Percentiles rank a stretch among this genome's conserved stretches.
These are phyloP conservation scores for Aureobasidium zeae DNA, from an alignment of 2,329 filamentous ascomycete species.

Conservation along the genomic window DNA sequence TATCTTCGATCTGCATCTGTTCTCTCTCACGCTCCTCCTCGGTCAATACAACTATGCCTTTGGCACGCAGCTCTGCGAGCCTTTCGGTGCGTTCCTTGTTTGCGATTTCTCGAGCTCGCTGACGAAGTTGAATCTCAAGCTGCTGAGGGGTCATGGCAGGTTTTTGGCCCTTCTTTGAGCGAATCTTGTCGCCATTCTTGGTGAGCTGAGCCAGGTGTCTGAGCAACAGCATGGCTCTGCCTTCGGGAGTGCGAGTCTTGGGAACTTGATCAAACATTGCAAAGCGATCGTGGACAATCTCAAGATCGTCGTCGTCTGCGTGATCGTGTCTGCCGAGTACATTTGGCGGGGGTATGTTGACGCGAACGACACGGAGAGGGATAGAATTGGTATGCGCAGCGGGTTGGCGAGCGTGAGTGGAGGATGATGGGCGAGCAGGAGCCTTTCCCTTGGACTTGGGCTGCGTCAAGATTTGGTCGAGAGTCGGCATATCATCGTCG, in stretches of 20 bases:
- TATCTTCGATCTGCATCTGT: conserved; percentile 74
- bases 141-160: conserved; percentile 58
- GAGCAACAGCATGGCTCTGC: conserved; percentile 27
- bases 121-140: conserved; percentile 58
- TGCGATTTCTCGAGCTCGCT: conserved; percentile 71
- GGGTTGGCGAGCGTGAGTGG: neutral
- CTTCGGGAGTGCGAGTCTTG: conserved; percentile 21
- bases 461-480: conserved; percentile 30
- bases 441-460: conserved; percentile 19
- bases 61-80: conserved; percentile 65
- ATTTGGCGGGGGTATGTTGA: conserved; percentile 8
- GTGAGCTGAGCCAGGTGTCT: conserved; percentile 29
- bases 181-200: conserved; percentile 31
- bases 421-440: conserved; percentile 4
- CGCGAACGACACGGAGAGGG: conserved; percentile 2
- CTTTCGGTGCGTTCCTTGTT: conserved; percentile 66
- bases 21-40: conserved; percentile 78
- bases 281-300: conserved; percentile 45
- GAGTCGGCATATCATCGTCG: conserved; percentile 31
- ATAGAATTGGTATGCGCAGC: neutral
- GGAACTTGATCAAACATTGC: conserved; percentile 32
- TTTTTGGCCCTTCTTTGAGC: conserved; percentile 50
- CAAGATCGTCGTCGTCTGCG: conserved; percentile 49
- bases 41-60: conserved; percentile 73
- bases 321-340: neutral